Conservation (phyloP, 1,139 yeast genomes). For the Candida frijolesensis region DNA sequence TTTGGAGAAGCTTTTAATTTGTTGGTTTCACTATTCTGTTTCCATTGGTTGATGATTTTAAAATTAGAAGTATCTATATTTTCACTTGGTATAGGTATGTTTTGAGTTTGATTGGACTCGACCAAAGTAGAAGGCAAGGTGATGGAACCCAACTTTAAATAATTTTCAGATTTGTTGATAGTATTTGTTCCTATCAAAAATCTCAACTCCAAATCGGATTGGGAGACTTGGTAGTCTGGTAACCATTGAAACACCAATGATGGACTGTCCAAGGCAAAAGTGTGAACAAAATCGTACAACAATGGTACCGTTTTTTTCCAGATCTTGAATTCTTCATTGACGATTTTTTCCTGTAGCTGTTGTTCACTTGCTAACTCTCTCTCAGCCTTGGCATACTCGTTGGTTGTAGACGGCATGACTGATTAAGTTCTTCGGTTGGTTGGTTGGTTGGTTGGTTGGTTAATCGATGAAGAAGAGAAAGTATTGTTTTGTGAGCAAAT, state of each 20-base stretch:
- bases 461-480: not conserved
- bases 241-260: slow-evolving; percentile 54
- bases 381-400: slow-evolving; percentile 27
- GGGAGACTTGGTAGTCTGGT: slow-evolving; percentile 33
- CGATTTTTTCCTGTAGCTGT: slow-evolving; percentile 52
- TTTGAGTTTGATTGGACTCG: slow-evolving; percentile 24
- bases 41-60: slow-evolving; percentile 46
- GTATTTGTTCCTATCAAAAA: slow-evolving; percentile 55
- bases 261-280: slow-evolving; percentile 69
- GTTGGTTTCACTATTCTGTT: slow-evolving; percentile 58
- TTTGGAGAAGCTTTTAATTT: slow-evolving; percentile 41
- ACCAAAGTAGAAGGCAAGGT: slow-evolving; percentile 54
- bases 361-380: slow-evolving; percentile 43
- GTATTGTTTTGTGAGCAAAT: not conserved
- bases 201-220: slow-evolving; percentile 38
- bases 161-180: slow-evolving; percentile 40
- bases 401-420: slow-evolving; percentile 12
- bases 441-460: not conserved
- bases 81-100: slow-evolving; percentile 25
- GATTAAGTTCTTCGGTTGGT: not conserved
- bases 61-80: slow-evolving; percentile 30
- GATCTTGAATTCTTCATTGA: slow-evolving; percentile 77
- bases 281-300: slow-evolving; percentile 75
- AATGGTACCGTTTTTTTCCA: slow-evolving; percentile 97
- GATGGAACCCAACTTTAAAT: slow-evolving; percentile 48